Evolutionary conservation across 192 early-diverging fungal genomes (phyloP), one percentile per base, ranked within the genome.

Genomic region (Mortierella alpina): DNA sequence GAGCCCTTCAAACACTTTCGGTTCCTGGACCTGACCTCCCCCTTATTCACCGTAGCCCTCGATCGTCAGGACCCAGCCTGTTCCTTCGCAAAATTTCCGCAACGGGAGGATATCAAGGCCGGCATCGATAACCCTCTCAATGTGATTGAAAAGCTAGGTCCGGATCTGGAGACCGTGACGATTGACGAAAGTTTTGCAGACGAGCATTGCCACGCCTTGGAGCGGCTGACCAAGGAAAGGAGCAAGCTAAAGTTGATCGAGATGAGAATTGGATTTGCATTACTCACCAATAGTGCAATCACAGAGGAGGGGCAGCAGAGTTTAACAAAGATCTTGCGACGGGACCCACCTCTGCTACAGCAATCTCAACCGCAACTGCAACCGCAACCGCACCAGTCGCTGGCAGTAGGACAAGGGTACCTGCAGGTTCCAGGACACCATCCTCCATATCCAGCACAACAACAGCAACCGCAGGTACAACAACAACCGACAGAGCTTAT

Each of bases 401-500:
- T 31, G 31, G 31, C 31, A 3, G 10, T 39, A 31, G 56, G 56
- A 39, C 10, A 12, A 40, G 31, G 56, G 12, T 40, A 41, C 10
- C n/a, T 42, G 57, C 57, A 59, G 57, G 40, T 59, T 7, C 57
- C 57, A 59, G 39, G 14, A 42, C n/a, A 14, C 23, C 39, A 59
- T 5, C 57, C 39, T 3, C 57, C 20, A 59, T 23, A 59, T 7
- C 57, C 17, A 7, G 15, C 57, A 42, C 13, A 40, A 17, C 7
- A 60, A 14, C 20, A 2, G 31, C 31, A 31, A 3, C 20, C 2
- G 22, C 18, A 18, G 1, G 62, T 63, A 12, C 18, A 39, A 14
- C 62, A 63, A 4, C 62, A 15, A 20, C 49, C 62, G 6, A 63
- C 62, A 52, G 55, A 68, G 23, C 55, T 68, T 20, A 68, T 68